Base-by-base conservation (phyloP, 1,284 basidiomycete species). In the Peniophora sp. region DNA sequence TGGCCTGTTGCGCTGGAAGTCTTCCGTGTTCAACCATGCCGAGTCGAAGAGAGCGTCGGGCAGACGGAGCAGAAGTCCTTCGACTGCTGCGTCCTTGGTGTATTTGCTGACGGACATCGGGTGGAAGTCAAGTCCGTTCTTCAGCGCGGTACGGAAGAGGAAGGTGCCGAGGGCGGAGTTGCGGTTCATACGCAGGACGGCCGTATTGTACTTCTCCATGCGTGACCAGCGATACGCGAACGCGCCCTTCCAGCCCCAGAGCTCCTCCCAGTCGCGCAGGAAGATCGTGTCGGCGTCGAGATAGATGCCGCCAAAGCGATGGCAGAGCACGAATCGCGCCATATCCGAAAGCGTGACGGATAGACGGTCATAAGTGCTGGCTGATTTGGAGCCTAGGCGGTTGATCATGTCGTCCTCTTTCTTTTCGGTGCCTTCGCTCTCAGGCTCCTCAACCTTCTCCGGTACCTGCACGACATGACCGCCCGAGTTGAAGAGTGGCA, bases 261-360 rank as follows among this genome's bases (percentile, higher is more conserved):
- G 67, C 57, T 85, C 83, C 61, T 84, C 81, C 83, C 83, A 86
- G 61, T 86, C 83, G 34, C 83, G 74, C 3, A 86, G 67, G 60
- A 86, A 75, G 52, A 86, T 70, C n/a, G 81, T 85, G 63, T 85
- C 83, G 24, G 83, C 82, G 59, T 86, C 83, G 55, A 86, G 73
- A 61, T 85, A 86, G 47, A 83, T 75, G 11, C 83, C 83, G 27
- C 83, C 83, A 57, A 77, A 85, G 18, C 82, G 78, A 65, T 86
- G 79, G 36, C 78, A 81, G 3, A 86, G 67, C 48, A 85, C 74
- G 63, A 85, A 85, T 22, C 83, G 75, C 3, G 81, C 83, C 75
- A 85, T 79, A 62, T 86, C 83, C 23, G 81, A 84, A 9, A 85
- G 64, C 49, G 84, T 79, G 55, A 83, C 81, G 12, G 81, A 79